Evolutionary conservation across 176 grass and related monocot species (phyloP).

Genomic region (Zizania latifolia): DNA sequence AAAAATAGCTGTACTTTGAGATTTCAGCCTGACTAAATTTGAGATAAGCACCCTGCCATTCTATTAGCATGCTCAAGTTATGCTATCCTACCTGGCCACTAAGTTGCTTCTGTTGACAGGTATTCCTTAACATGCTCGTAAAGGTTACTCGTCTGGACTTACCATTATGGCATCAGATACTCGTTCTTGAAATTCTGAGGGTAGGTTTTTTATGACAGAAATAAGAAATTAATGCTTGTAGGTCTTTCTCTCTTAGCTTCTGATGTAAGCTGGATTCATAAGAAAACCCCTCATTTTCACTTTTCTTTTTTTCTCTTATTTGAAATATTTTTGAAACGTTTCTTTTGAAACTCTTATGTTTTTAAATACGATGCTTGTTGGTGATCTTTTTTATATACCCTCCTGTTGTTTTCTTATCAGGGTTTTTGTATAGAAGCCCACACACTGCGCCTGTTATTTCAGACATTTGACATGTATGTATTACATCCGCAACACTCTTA

Average conservation of each 20-base stretch:
- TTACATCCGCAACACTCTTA: conserved; percentile 28
- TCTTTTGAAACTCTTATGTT: not conserved
- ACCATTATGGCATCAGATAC: conserved; percentile 97
- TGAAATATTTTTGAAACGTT: not conserved
- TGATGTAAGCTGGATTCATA: not conserved
- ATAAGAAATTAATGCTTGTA: not conserved
- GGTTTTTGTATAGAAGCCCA: conserved; percentile 95
- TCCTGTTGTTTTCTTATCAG: conserved; percentile 36
- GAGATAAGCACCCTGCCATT: not conserved
- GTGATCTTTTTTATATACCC: conserved; percentile 20
- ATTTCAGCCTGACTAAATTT: not conserved
- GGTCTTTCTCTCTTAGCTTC: conserved; percentile 1
- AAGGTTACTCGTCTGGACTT: conserved; percentile 92
- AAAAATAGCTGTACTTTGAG: conserved; percentile 1
- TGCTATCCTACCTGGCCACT: conserved; percentile 13
- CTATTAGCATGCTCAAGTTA: conserved; percentile 16
- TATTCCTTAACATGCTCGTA: conserved; percentile 96
- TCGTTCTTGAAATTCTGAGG: conserved; percentile 96
- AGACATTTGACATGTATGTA: conserved; percentile 94
- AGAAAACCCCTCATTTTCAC: not conserved
- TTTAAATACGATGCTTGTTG: not conserved
- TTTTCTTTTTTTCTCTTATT: not conserved
- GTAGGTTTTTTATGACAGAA: conserved; percentile 43
- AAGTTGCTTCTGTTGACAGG: conserved; percentile 54
- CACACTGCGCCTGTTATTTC: conserved; percentile 78